A percentile compares a stretch with the other conserved stretches of the same genome.
phyloP scores from a whole-genome alignment of 331 rosid genomes.

The Dryas integrifolia region DNA sequence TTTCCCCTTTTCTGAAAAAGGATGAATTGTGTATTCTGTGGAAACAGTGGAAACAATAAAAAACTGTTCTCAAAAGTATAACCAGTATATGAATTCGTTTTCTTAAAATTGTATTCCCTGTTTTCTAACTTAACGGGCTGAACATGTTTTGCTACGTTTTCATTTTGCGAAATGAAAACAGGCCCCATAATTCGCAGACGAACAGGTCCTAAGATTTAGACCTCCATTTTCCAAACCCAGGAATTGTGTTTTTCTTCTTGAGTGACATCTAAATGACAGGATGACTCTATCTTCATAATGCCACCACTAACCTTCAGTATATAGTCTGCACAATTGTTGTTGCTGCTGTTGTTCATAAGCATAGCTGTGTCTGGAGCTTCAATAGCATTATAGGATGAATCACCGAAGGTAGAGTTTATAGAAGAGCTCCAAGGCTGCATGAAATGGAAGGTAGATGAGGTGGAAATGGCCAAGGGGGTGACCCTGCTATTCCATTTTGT shows the following conservation, averaged over 20 bases:
- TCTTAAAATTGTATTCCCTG: no score
- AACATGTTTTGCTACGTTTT: no score
- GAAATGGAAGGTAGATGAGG: conserved; percentile 55
- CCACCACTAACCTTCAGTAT: conserved; percentile 34
- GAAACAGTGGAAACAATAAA: no score
- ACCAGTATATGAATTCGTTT: no score
- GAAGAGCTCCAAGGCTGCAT: conserved; percentile 50
- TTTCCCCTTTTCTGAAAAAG: no score
- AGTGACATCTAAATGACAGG: conserved; percentile 33
- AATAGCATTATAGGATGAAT: conserved; percentile 10
- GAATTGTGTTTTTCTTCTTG: conserved; percentile 33
- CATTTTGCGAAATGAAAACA: no score
- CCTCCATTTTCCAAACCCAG: conserved; percentile 25
- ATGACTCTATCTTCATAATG: conserved; percentile 30
- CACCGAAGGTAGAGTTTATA: conserved; percentile 41
- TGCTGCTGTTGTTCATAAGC: conserved; percentile 19
- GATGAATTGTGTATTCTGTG: no score
- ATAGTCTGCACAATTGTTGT: conserved; percentile 12
- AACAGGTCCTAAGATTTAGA: no score
- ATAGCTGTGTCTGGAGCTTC: conserved; percentile 29
- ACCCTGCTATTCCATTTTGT: conserved; percentile 37
- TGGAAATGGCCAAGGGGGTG: conserved; percentile 47
- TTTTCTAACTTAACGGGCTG: no score
- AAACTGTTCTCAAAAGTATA: no score
- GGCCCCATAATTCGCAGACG: no score